Conservation (phyloP, 169 alveolate species). For the Cryptosporidium sp. region DNA sequence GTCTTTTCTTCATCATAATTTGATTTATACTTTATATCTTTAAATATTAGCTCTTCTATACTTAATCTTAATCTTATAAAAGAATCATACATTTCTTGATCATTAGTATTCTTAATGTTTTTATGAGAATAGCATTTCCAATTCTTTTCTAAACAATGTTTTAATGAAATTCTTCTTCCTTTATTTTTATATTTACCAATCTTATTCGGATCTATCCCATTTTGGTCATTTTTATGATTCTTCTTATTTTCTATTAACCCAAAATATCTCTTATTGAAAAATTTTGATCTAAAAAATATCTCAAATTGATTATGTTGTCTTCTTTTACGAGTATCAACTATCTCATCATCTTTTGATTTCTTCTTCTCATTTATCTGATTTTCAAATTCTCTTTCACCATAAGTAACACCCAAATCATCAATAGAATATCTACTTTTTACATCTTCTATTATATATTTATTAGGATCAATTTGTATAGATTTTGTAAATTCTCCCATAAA, state of each 20-base stretch:
- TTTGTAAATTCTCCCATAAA: conserved; percentile 27
- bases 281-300: conserved; percentile 24
- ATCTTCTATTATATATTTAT: conserved; percentile 10
- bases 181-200: neutral
- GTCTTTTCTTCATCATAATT: neutral
- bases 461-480: conserved; percentile 7
- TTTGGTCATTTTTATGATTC: conserved; percentile 2
- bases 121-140: conserved; percentile 68
- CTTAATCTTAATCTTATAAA: conserved; percentile 8
- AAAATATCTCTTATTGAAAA: conserved; percentile 31
- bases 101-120: conserved; percentile 43
- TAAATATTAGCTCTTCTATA: conserved; percentile 4
- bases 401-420: conserved; percentile 29
- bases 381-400: neutral
- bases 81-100: conserved; percentile 56
- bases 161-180: conserved; percentile 5
- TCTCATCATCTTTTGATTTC: neutral
- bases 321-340: neutral
- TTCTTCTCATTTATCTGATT: neutral
- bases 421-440: conserved; percentile 17
- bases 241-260: conserved; percentile 15
- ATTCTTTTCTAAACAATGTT: conserved; percentile 15
- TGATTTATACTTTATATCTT: neutral
- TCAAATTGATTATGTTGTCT: conserved; percentile 19
- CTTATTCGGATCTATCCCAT: neutral